Base-by-base conservation (phyloP, 257 asterid genomes). In the Solanum tarapatanum region DNA sequence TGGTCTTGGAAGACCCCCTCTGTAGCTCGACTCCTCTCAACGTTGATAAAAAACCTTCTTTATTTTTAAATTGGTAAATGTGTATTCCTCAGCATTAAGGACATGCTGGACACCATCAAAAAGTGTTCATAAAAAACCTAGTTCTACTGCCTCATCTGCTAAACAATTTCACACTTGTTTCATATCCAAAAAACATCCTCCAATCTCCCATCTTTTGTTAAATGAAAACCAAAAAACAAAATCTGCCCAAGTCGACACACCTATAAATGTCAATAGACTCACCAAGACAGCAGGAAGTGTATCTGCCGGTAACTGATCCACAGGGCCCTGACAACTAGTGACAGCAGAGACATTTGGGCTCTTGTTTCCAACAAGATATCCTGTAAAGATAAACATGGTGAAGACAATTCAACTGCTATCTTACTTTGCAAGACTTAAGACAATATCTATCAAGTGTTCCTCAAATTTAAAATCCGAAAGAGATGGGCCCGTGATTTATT, bases 251-350 rank as follows among this genome's bases (percentile, higher is more conserved):
- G 7, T 32, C 24, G 4, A 80, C 35, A 37, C 37, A 48, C 17
- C 30, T 26, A 48, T 48, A 28, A 16, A 30, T 80, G 69, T 16
- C 39, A 48, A 45, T 80, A 75, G 48, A 89, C 89, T 88, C 41
- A 76, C 87, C 89, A 89, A 43, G 66, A 48, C 89, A 73, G 88
- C 33, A 39, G 85, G 83, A 86, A 83, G 77, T 68, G 89, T 85
- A 86, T 72, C 74, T 11, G 88, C 62, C 37, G 60, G 87, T 88
- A 92, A 94, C 98, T 90, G 94, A 43, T 84, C 88, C 45, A 86
- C 89, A 90, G 90, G 88, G 72, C 84, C 90, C 88, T 86, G 92
- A 85, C 72, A 76, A 88, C 89, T 75, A 85, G 88, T 66, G 73
- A 90, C 83, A 82, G 91, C 93, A n/a, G 93, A 88, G 82, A 88